Evolutionary conservation across 1,139 yeast species (phyloP).

Genomic region (Candida albicans): DNA sequence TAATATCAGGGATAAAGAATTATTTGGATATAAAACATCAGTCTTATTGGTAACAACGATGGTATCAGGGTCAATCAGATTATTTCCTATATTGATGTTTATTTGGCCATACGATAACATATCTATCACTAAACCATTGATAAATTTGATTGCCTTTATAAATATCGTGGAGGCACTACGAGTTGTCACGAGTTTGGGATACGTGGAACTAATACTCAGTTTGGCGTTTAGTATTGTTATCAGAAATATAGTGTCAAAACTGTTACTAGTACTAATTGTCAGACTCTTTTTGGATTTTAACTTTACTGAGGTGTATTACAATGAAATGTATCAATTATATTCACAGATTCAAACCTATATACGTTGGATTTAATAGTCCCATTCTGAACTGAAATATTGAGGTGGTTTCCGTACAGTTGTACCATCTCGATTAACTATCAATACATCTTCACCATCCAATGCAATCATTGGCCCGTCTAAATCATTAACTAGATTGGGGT

Average conservation of each 20-base stretch:
- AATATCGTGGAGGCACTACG: conserved; percentile 67
- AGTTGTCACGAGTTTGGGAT: conserved; percentile 31
- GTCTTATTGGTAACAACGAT: conserved; percentile 67
- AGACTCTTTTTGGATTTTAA: background rate
- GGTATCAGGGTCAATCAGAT: conserved; percentile 73
- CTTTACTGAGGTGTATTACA: background rate
- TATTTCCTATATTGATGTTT: conserved; percentile 90
- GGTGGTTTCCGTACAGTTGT: conserved; percentile 23
- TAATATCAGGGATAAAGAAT: conserved; percentile 20
- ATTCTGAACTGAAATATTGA: conserved; percentile 14
- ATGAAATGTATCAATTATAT: conserved; percentile 3
- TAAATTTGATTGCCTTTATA: conserved; percentile 60
- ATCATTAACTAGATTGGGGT: conserved; percentile 66
- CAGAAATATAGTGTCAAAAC: background rate
- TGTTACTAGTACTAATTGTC: background rate
- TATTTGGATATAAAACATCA: conserved; percentile 26
- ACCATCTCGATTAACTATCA: conserved; percentile 62
- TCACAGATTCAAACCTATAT: background rate
- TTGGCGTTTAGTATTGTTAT: conserved; percentile 1
- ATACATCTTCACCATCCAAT: conserved; percentile 61
- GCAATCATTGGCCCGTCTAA: conserved; percentile 84
- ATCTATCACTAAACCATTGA: conserved; percentile 59
- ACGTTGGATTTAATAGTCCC: conserved; percentile 11
- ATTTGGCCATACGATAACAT: conserved; percentile 92
- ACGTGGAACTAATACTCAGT: conserved; percentile 1